These are phyloP conservation scores for Rhodotorula babjevae DNA, from an alignment of 768 basidiomycete species.

Conservation along the genomic window DNA sequence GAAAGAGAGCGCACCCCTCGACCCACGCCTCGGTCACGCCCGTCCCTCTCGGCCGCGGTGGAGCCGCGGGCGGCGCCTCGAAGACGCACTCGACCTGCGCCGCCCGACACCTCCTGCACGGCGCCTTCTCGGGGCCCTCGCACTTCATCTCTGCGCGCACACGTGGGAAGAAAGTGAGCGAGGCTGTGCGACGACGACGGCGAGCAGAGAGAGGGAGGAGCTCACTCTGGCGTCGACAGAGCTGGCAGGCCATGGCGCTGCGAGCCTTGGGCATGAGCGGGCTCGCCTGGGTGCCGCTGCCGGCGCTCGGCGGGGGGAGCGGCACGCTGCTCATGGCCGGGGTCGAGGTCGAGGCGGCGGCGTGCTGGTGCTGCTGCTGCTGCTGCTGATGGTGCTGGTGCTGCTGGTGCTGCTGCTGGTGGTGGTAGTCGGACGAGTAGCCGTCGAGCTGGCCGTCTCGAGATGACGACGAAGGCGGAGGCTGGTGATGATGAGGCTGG, in stretches of 20 bases:
- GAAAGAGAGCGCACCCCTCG: constrained; percentile 9
- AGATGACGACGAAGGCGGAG: too few species aligned
- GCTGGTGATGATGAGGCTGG: too few species aligned
- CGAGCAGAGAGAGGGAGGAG: background rate
- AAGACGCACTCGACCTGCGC: constrained; percentile 35
- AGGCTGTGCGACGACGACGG: too few species aligned
- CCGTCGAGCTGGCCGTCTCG: too few species aligned
- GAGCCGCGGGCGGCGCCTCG: constrained; percentile 22
- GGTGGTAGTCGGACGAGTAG: background rate
- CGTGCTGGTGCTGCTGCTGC: background rate
- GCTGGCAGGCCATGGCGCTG: constrained; percentile 26
- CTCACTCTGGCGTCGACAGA: constrained; percentile 33
- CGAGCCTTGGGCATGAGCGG: constrained; percentile 20
- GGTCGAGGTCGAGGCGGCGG: too few species aligned
- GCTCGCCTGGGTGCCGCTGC: background rate
- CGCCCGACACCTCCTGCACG: constrained; percentile 24
- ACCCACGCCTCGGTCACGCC: constrained; percentile 23
- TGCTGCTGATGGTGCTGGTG: background rate
- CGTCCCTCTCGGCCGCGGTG: constrained; percentile 5
- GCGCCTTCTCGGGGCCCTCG: constrained; percentile 34
- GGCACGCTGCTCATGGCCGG: background rate
- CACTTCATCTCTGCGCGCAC: constrained; percentile 29
- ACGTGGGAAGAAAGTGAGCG: background rate
- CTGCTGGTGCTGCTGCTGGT: background rate
- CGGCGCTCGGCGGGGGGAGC: background rate